Evolutionary conservation across 2,329 filamentous ascomycete genomes (phyloP).

Genomic region (Cryphonectria radicalis): DNA sequence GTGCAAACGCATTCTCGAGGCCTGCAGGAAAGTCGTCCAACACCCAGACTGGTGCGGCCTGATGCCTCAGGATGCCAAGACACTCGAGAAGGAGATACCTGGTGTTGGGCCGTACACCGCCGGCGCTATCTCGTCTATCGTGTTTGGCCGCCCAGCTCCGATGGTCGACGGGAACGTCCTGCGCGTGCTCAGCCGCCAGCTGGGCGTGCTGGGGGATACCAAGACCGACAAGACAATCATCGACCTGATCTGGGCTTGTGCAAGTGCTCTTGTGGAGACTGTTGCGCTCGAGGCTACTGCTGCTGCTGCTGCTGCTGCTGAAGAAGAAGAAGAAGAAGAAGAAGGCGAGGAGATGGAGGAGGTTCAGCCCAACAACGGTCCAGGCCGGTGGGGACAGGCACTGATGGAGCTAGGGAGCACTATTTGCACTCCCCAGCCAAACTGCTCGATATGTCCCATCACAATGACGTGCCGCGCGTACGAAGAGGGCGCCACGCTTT

Average conservation of each 20-base stretch:
- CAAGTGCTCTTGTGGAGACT: constrained; percentile 57
- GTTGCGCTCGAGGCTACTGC: constrained; percentile 47
- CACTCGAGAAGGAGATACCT: constrained; percentile 56
- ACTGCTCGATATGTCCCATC: constrained; percentile 57
- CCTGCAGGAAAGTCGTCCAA: constrained; percentile 54
- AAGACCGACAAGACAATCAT: constrained; percentile 58
- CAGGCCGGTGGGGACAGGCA: constrained; percentile 66
- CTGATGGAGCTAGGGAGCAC: constrained; percentile 70
- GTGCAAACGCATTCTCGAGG: constrained; percentile 65
- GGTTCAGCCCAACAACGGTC: constrained; percentile 49
- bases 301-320: constrained; percentile 28
- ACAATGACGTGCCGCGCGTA: constrained; percentile 56
- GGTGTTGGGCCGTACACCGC: constrained; percentile 67
- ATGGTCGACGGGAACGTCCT: constrained; percentile 69
- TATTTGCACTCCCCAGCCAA: constrained; percentile 62
- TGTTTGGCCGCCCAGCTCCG: constrained; percentile 61
- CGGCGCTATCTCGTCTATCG: constrained; percentile 65
- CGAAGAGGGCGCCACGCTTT: constrained; percentile 47
- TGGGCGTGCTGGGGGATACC: constrained; percentile 60
- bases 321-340: constrained; percentile 16
- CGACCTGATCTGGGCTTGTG: constrained; percentile 62
- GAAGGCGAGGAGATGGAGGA: constrained; percentile 22
- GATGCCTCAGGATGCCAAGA: constrained; percentile 51
- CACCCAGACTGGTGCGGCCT: constrained; percentile 49
- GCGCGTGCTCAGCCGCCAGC: constrained; percentile 63